These are phyloP conservation scores for Penicillium odoratum DNA, from an alignment of 495 filamentous ascomycete species.

Conservation along the genomic window DNA sequence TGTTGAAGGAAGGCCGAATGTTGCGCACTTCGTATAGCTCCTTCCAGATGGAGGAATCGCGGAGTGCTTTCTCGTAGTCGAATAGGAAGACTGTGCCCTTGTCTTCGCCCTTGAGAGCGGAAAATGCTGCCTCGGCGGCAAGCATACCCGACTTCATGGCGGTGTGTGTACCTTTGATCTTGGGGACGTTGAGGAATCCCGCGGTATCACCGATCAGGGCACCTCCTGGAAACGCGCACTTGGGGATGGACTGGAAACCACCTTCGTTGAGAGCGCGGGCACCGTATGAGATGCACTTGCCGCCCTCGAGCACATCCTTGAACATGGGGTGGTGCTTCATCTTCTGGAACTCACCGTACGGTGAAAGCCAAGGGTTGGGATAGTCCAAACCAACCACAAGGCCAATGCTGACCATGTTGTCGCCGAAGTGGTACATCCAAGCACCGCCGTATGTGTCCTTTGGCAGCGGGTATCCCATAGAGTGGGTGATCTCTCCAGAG, in stretches of 20 bases:
- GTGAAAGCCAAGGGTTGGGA: slow-evolving; percentile 92
- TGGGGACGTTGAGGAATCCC: slow-evolving; percentile 96
- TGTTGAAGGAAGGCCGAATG: slow-evolving; percentile 93
- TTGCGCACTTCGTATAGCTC: slow-evolving; percentile 95
- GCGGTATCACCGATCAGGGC: slow-evolving; percentile 95
- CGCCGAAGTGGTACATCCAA: slow-evolving; percentile 99
- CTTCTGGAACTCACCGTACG: slow-evolving; percentile 97
- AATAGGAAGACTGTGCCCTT: slow-evolving; percentile 81
- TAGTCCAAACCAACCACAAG: slow-evolving; percentile 96
- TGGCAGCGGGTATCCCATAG: slow-evolving; percentile 90
- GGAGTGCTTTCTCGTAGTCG: slow-evolving; percentile 90
- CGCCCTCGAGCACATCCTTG: slow-evolving; percentile 77
- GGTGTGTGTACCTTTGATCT: slow-evolving; percentile 98
- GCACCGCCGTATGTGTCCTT: slow-evolving; percentile 91
- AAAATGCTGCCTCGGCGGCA: slow-evolving; percentile 84
- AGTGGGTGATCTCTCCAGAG: slow-evolving; percentile 82
- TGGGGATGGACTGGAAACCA: slow-evolving; percentile 96
- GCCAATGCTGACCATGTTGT: slow-evolving; percentile 93
- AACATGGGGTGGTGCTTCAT: slow-evolving; percentile 97
- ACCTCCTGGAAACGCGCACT: slow-evolving; percentile 92
- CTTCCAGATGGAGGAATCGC: slow-evolving; percentile 84
- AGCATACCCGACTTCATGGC: slow-evolving; percentile 98
- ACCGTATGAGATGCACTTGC: slow-evolving; percentile 97
- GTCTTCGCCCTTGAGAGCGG: slow-evolving; percentile 60
- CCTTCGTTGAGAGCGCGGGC: slow-evolving; percentile 93